Evolutionary conservation across 768 basidiomycete genomes (phyloP).

Genomic region (Royoungia palumana): DNA sequence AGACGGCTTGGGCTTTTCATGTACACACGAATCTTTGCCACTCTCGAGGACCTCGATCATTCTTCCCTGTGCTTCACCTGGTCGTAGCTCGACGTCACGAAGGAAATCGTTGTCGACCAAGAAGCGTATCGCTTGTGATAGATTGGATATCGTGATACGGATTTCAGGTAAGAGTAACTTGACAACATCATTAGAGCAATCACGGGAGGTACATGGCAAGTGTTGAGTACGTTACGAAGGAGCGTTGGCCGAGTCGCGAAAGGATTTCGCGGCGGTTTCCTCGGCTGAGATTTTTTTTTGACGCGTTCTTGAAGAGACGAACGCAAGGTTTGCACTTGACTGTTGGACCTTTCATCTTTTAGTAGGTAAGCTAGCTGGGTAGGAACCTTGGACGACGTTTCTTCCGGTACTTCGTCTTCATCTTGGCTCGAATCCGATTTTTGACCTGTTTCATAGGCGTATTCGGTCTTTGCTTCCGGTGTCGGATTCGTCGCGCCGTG

Average conservation of each 20-base stretch:
- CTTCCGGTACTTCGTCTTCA: constrained; percentile 53
- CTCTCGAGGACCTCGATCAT: constrained; percentile 58
- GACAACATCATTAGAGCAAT: constrained; percentile 9
- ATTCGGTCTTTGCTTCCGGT: neutral
- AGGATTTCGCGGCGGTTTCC: constrained; percentile 53
- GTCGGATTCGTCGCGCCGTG: neutral
- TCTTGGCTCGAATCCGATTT: constrained; percentile 30
- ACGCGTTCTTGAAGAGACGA: constrained; percentile 4
- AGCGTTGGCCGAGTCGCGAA: constrained; percentile 69
- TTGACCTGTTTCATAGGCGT: constrained; percentile 4
- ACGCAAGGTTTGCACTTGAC: constrained; percentile 5
- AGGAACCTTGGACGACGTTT: constrained; percentile 49
- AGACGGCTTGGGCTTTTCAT: neutral
- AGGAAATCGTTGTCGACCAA: constrained; percentile 89
- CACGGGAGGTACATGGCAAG: neutral
- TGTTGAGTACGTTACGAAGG: constrained; percentile 65
- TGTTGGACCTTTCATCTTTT: constrained; percentile 7
- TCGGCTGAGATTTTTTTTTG: constrained; percentile 41
- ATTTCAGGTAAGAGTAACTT: constrained; percentile 86
- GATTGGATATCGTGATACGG: constrained; percentile 81
- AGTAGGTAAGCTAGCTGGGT: constrained; percentile 4
- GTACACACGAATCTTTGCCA: constrained; percentile 4
- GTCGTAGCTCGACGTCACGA: constrained; percentile 69
- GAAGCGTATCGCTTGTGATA: constrained; percentile 90
- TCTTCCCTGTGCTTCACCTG: constrained; percentile 67